Conservation (phyloP, 345 rosid genomes). For the Alliaria petiolata region DNA sequence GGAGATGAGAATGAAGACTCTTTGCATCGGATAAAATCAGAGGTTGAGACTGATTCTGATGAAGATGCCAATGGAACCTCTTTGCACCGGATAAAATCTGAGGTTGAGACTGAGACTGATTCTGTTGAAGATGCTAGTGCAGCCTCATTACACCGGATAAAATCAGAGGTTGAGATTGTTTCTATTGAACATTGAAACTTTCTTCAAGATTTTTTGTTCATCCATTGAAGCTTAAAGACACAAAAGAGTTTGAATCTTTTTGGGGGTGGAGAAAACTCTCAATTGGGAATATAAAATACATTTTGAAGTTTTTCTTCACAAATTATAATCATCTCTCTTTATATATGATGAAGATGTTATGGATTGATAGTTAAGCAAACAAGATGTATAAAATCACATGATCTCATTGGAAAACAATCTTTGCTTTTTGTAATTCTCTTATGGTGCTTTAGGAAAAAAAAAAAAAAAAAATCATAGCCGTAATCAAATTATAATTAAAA, state of each 20-base stretch:
- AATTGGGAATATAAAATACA: neutral
- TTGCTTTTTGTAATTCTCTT: neutral
- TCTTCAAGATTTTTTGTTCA: neutral
- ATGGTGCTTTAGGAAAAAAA: neutral
- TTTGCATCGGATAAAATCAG: neutral
- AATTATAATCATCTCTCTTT: slow-evolving; percentile 9
- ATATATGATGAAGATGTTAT: slow-evolving; percentile 11
- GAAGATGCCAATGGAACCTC: neutral
- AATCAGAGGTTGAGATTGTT: neutral
- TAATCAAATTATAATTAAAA: neutral
- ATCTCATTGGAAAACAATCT: neutral
- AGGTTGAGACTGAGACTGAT: neutral
- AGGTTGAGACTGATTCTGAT: neutral
- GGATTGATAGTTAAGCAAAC: slow-evolving; percentile 4
- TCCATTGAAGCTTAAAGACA: neutral
- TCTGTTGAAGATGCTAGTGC: neutral
- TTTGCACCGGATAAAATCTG: neutral
- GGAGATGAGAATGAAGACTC: slow-evolving; percentile 9
- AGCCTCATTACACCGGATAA: neutral
- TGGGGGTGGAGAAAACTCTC: neutral
- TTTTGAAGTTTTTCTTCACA: neutral
- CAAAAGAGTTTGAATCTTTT: neutral
- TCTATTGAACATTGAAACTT: neutral
- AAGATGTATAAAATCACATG: neutral
- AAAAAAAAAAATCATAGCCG: neutral